Base-by-base conservation (phyloP, 345 rosid genomes). In the Dovyalis caffra region DNA sequence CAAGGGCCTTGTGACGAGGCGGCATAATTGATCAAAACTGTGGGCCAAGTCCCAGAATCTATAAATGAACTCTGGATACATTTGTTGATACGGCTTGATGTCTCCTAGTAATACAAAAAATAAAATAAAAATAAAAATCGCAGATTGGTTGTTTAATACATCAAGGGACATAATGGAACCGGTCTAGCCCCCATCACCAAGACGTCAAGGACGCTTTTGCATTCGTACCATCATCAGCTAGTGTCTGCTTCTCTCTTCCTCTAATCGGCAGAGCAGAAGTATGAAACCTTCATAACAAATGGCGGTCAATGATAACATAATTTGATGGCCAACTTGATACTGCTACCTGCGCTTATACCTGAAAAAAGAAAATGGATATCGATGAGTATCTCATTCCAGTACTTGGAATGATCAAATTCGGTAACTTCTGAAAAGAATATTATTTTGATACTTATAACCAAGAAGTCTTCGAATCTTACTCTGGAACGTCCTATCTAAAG, bases 291-390 rank as follows among this genome's bases (percentile, higher is more conserved):
- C 37, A 20, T 4, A 37, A 60, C 33, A 32, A 21, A 58, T 5
- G 2, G 8, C 32, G 69, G 58, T 57, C 6, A 28, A 33, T 38
- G 18, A 25, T 10, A 33, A 53, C 64, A 11, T 26, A 32, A 57
- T 34, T 33, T 29, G n/a, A 51, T 31, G 70, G 34, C 23, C 32
- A 16, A 51, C 65, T 53, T 53, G 71, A 66, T 26, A n/a, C 25
- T 23, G 51, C 72, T 70, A 79, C 82, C 64, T 74, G 63, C 78
- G 78, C 69, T 79, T 79, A 31, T 79, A 79, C 70, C 82, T 79
- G 72, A 49, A 51, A 65, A 29, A 70, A 35, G 7, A 78, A 16
- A 57, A 34, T 32, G 69, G 62, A 8, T 33, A 25, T 26, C 37
- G 16, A 3, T 37, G 21, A 67, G 16, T 18, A 67, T 12, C 38